Base-by-base conservation (phyloP, 352 stramenopile genomes). In the Globisporangium splendens region DNA sequence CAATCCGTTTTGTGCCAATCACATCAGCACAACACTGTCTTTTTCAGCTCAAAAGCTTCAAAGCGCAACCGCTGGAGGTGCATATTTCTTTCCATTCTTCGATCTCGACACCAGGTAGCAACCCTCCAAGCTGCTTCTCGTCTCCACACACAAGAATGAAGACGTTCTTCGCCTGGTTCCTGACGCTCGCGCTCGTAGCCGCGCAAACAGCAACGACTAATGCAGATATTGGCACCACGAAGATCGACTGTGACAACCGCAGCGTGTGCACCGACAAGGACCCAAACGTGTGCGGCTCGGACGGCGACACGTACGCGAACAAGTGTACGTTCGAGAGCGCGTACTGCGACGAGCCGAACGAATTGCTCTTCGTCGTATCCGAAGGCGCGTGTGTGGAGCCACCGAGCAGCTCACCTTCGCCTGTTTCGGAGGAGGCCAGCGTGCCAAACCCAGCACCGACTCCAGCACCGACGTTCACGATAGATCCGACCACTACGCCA, bases 241-340 rank as follows among this genome's bases (percentile, higher is more conserved):
- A 41, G 8, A 21, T 54, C 18, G 42, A 63, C 35, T 63, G 57
- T 8, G 50, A 43, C n/a, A 31, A 52, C 4, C 33, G 17, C 11
- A 53, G 50, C 50, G 50, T 35, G 14, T 80, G 72, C 43, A 48
- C 65, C 11, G 57, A 46, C 11, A 50, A 68, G 31, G 71, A 69
- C 51, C 41, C 56, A n/a, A 76, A 77, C 6, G 72, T 89, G 11
- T 89, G 79, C 49, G 77, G 60, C 17, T 85, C 79, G 11, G 67
- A 88, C 54, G 72, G 74, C 28, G 28, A 68, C 18, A 88, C 79
- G 7, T 89, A 86, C 66, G 33, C 38, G 38, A 86, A 83, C 62
- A 63, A 68, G 53, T 88, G 79, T 58, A 44, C 62, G 31, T 75
- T 89, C 35, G 67, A 77, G n/a, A 61, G 47, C 31, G 68, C 64